These are phyloP conservation scores for Pterulicium gracile DNA, from an alignment of 1,284 basidiomycete genomes.

Conservation along the genomic window DNA sequence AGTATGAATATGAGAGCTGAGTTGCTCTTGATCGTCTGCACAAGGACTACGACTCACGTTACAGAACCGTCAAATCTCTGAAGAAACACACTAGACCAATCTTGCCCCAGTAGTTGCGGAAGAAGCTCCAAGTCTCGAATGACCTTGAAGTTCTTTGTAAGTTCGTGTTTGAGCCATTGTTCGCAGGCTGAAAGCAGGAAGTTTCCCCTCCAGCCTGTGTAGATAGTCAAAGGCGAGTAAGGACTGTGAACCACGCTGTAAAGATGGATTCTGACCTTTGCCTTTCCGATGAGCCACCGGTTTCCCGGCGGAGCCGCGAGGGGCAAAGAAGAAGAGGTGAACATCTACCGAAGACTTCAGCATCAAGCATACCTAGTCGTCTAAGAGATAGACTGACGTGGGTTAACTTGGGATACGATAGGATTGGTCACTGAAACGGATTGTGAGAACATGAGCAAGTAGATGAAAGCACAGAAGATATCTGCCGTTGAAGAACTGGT, in stretches of 20 bases:
- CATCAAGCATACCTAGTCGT: no score
- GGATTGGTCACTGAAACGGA: conserved; percentile 73
- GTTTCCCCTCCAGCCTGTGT: conserved; percentile 88
- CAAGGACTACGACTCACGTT: conserved; percentile 41
- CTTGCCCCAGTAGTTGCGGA: conserved; percentile 82
- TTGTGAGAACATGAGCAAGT: conserved; percentile 4
- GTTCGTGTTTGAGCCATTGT: conserved; percentile 88
- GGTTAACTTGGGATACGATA: conserved; percentile 94
- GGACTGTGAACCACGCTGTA: conserved; percentile 2
- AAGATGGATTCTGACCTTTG: conserved; percentile 45
- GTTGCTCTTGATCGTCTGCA: conserved; percentile 5
- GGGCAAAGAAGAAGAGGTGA: conserved; percentile 96
- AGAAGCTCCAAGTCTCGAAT: conserved; percentile 89
- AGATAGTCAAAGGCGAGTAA: not conserved
- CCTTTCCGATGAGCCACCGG: conserved; percentile 89
- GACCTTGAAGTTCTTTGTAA: conserved; percentile 91
- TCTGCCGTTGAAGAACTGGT: conserved; percentile 84
- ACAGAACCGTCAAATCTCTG: conserved; percentile 80
- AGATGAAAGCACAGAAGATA: no score
- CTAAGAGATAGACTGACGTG: conserved; percentile 19
- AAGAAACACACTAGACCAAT: conserved; percentile 92
- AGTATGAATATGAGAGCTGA: not conserved
- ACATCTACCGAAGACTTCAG: conserved; percentile 49
- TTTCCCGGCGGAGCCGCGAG: conserved; percentile 86
- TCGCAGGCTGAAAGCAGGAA: conserved; percentile 88